Evolutionary conservation across 106 monocot species (phyloP).

Genomic region (Acanthochlamys bracteata): DNA sequence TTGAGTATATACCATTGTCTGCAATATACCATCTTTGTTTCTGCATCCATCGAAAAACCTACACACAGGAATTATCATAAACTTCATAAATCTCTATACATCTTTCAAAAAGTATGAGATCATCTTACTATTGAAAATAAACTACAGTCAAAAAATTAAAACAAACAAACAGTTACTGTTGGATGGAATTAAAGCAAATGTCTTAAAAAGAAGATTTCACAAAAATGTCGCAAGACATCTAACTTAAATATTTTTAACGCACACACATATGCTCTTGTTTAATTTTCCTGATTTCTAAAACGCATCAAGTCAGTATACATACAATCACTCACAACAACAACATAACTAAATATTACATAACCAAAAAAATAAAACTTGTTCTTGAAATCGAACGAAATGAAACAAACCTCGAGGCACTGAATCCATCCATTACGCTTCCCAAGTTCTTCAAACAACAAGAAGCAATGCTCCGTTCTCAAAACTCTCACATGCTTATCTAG

Average conservation of each 20-base stretch:
- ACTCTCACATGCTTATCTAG: conserved; percentile 63
- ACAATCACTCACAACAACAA: not conserved
- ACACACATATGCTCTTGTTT: no score
- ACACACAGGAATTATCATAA: not conserved
- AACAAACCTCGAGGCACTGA: conserved; percentile 83
- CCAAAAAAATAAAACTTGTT: not conserved
- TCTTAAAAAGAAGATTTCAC: not conserved
- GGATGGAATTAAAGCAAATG: not conserved
- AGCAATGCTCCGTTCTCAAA: conserved; percentile 81
- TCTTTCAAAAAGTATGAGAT: not conserved
- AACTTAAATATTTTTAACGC: not conserved
- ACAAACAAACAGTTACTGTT: no score
- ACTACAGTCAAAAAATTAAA: not conserved
- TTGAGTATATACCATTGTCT: conserved; percentile 95
- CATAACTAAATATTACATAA: not conserved
- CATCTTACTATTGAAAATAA: not conserved
- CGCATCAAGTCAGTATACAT: not conserved
- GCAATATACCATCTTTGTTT: conserved; percentile 94
- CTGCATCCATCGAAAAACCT: conserved; percentile 99
- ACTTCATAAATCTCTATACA: not conserved
- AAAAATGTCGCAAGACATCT: not conserved
- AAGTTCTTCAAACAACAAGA: conserved; percentile 84
- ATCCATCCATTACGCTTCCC: conserved; percentile 74
- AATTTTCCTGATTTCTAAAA: no score
- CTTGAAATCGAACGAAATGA: not conserved